These are phyloP conservation scores for Vanderwaltozyma tropicalis DNA, from an alignment of 805 yeast genomes.

Conservation along the genomic window DNA sequence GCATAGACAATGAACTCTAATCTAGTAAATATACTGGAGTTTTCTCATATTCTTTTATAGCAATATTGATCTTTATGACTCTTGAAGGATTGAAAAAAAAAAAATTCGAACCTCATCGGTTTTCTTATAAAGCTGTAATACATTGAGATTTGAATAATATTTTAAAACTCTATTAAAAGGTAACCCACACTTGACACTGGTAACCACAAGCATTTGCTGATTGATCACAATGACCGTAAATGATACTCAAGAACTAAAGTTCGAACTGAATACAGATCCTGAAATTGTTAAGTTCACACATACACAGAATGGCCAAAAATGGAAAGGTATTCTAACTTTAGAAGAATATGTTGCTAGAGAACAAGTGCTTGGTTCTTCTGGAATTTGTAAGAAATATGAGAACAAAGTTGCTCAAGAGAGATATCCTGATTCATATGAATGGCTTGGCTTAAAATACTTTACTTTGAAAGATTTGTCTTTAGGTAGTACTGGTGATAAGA, in stretches of 20 bases:
- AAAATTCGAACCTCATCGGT: no score
- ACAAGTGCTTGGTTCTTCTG: constrained; percentile 22
- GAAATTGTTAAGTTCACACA: constrained; percentile 31
- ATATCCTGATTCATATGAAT: constrained; percentile 12
- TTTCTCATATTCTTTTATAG: no score
- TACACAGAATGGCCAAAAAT: constrained; percentile 23
- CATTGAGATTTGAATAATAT: no score
- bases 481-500: constrained; percentile 13
- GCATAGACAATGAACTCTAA: no score
- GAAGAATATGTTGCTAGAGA: constrained; percentile 33
- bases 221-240: background rate
- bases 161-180: no score
- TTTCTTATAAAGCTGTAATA: no score
- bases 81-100: no score
- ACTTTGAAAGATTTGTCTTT: constrained; percentile 22
- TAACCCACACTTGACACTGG: no score
- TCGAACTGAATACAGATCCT: constrained; percentile 21
- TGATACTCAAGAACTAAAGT: constrained; percentile 3
- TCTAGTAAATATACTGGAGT: no score
- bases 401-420: constrained; percentile 6
- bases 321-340: constrained; percentile 27
- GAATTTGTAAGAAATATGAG: constrained; percentile 16
- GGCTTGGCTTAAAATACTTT: constrained; percentile 31
- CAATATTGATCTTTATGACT: no score
- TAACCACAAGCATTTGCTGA: no score